Evolutionary conservation across 2,329 filamentous ascomycete genomes (phyloP), one percentile per base, ranked within the genome.

Genomic region (Pleurostoma richardsiae): DNA sequence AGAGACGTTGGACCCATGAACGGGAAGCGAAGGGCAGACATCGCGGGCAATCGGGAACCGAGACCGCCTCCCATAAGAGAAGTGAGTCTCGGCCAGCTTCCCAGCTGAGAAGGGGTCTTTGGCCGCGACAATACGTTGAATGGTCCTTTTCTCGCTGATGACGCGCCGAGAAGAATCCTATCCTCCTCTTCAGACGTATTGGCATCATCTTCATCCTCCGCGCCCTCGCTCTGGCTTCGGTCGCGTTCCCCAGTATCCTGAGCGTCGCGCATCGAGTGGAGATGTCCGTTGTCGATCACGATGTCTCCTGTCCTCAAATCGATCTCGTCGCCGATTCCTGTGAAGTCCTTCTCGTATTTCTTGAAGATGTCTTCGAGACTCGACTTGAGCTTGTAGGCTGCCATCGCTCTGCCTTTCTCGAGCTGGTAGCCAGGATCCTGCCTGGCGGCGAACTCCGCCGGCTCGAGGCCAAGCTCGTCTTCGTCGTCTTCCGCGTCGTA

Each of bases 231-330:
- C 10, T 59, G 52, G 11, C 44, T 44, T n/a, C n/a, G n/a, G n/a
- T n/a, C n/a, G n/a, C n/a, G n/a, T 6, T 50, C 50, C 5, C 28
- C 41, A 3, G 29, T 44, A 27, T 48, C 29, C 11, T 42, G 43
- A 42, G 51, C 41, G 33, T 44, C 3, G 54, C 57, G 49, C 59
- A 68, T 79, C 71, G 53, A 77, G 43, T 78, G 63, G 44, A 96
- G 64, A 68, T 97, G 94, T 0, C 94, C 92, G 72, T 96, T 92
- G 65, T 97, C 79, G 47, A 96, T 83, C n/a, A 95, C 76, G 41
- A 97, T 83, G 49, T 88, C 74, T 45, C 89, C 90, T 0, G 88
- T 92, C 43, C 75, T 73, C 47, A 96, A 73, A 64, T 97, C 89
- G 57, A 97, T 90, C 68, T 96, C 90, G 64, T 97, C 92, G 45